These are phyloP conservation scores for Hysterangium stoloniferum DNA, from an alignment of 768 basidiomycete species.

Conservation along the genomic window DNA sequence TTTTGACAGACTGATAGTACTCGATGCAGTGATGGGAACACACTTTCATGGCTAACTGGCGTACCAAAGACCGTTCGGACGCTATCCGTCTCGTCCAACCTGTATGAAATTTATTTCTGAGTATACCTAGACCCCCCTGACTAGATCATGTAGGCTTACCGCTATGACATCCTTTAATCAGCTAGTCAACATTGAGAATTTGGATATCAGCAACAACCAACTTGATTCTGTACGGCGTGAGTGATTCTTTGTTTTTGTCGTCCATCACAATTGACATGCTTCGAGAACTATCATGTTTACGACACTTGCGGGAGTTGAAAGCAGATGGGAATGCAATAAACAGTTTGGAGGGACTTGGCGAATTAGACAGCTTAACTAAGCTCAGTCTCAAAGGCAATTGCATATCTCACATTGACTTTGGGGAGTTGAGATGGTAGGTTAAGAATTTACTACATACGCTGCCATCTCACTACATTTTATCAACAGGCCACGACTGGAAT, in stretches of 20 bases:
- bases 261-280: slow-evolving; percentile 11
- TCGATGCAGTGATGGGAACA: slow-evolving; percentile 57
- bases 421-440: slow-evolving; percentile 61
- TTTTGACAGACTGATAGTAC: background rate
- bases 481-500: slow-evolving; percentile 52
- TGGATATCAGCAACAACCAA: slow-evolving; percentile 88
- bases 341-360: slow-evolving; percentile 67
- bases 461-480: slow-evolving; percentile 8
- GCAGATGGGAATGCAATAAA: slow-evolving; percentile 82
- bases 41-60: slow-evolving; percentile 74
- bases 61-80: slow-evolving; percentile 65
- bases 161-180: slow-evolving; percentile 84
- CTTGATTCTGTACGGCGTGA: slow-evolving; percentile 81
- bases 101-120: slow-evolving; percentile 40
- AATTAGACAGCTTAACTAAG: slow-evolving; percentile 75
- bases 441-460: slow-evolving; percentile 17
- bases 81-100: slow-evolving; percentile 68
- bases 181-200: slow-evolving; percentile 73
- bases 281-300: slow-evolving; percentile 75
- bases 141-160: slow-evolving; percentile 50
- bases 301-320: slow-evolving; percentile 80
- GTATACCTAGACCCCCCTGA: slow-evolving; percentile 11
- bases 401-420: slow-evolving; percentile 55
- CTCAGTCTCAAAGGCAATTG: slow-evolving; percentile 74
- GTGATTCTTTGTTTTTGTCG: slow-evolving; percentile 26